phyloP scores from a whole-genome alignment of 768 basidiomycete genomes.

The Boletus sp. region DNA sequence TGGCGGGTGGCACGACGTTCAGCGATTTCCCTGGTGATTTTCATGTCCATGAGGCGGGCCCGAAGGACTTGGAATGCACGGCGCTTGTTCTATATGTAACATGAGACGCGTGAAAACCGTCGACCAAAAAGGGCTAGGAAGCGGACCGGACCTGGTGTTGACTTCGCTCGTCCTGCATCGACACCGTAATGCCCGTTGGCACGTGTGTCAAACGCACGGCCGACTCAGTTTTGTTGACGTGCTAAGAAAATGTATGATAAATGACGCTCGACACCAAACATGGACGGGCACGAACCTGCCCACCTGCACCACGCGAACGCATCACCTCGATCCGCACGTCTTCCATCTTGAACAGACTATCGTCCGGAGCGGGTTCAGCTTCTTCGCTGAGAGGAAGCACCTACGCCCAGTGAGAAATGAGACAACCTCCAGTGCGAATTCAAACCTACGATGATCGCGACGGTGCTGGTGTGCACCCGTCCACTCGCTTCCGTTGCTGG shows the following conservation, averaged over 20 bases:
- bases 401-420: slow-evolving; percentile 35
- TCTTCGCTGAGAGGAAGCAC: slow-evolving; percentile 81
- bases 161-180: slow-evolving; percentile 96
- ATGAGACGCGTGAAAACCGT: neutral
- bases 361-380: slow-evolving; percentile 44
- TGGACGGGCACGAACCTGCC: slow-evolving; percentile 57
- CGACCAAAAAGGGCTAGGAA: neutral
- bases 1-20: slow-evolving; percentile 66
- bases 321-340: slow-evolving; percentile 92
- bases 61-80: slow-evolving; percentile 89
- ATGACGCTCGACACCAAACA: neutral
- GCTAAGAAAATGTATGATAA: slow-evolving; percentile 43
- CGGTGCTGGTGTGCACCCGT: slow-evolving; percentile 76
- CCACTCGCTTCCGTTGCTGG: slow-evolving; percentile 88
- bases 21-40: slow-evolving; percentile 65
- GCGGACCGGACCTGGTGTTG: slow-evolving; percentile 73
- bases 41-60: slow-evolving; percentile 80
- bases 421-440: neutral
- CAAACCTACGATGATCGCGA: slow-evolving; percentile 13
- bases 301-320: slow-evolving; percentile 95
- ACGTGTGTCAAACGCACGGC: slow-evolving; percentile 92
- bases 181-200: slow-evolving; percentile 91
- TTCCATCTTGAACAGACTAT: slow-evolving; percentile 76
- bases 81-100: slow-evolving; percentile 69
- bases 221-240: slow-evolving; percentile 98